Base-by-base conservation (phyloP, 352 stramenopile genomes). In the Globisporangium abappressorium region DNA sequence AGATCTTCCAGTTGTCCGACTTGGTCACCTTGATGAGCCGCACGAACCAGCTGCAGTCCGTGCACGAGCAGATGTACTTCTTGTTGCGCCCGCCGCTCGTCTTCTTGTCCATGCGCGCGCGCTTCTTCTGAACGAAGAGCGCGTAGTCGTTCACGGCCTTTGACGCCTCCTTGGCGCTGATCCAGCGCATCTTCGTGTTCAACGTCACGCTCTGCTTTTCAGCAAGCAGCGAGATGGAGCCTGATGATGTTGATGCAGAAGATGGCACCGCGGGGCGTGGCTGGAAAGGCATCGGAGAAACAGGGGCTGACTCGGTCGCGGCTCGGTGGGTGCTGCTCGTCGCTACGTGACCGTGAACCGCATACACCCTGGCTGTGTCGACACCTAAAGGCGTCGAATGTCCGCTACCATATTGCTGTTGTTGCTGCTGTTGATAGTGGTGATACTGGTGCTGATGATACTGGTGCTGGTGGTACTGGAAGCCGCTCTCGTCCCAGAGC, bases 1-100 rank as follows among this genome's bases (percentile, higher is more conserved):
- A 94, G 71, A 94, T 94, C 65, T 94, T 94, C 86, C 86, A 94
- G 72, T 87, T 94, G 73, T 93, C 90, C n/a, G 83, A 89, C 69
- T 94, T 94, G 75, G 81, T 87, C 1, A 83, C 84, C 68, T 92
- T 92, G 33, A 92, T 80, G 18, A 93, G 74, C 57, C 88, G 84
- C 28, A 93, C 84, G 60, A 92, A 94, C 86, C 86, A 94, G 7
- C 88, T 54, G 24, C 86, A 94, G 8, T 73, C 64, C 8, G 89
- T 75, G 49, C 89, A 83, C 4, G 86, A 94, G 62, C 86, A 94
- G 64, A 94, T 71, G 56, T 94, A 94, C 62, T 94, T 94, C 59
- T 94, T 94, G 76, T 93, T 94, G 68, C 86, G 89, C 4, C 86
- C 83, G 18, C 86, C 84, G 47, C 89, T 93, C 66, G 89, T 93